Conservation (phyloP, 805 yeast genomes). For the Kluyveromyces siamensis region DNA sequence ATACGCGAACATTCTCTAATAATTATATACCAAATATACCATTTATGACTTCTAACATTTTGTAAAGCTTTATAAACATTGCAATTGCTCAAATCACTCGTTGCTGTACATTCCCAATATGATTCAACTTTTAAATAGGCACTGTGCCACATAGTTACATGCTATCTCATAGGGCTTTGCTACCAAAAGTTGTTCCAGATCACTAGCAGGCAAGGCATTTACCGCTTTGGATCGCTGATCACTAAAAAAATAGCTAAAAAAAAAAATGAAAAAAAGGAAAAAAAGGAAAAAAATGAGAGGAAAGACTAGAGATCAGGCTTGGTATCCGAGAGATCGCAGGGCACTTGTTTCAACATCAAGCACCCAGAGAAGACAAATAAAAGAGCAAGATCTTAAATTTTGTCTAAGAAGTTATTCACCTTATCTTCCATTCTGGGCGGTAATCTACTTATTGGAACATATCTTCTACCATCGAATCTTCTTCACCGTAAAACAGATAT, state of each 20-base stretch:
- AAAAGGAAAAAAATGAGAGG: not conserved
- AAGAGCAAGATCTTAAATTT: not conserved
- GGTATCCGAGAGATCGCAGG: not conserved
- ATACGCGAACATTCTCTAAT: not conserved
- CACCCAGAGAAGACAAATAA: not conserved
- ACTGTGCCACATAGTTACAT: too few species aligned
- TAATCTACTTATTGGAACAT: too few species aligned
- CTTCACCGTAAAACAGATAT: not conserved
- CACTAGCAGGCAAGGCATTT: not conserved
- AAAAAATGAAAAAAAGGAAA: not conserved
- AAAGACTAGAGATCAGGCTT: not conserved
- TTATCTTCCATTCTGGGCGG: too few species aligned
- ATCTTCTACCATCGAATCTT: not conserved
- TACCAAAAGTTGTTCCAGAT: not conserved
- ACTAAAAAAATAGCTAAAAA: not conserved
- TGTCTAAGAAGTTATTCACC: too few species aligned
- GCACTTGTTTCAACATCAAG: not conserved
- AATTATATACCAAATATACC: not conserved
- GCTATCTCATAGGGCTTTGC: not conserved
- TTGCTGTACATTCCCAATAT: too few species aligned
- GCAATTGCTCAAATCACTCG: too few species aligned
- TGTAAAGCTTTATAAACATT: too few species aligned
- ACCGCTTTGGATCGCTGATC: not conserved
- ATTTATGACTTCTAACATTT: not conserved
- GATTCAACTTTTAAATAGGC: too few species aligned